These are phyloP conservation scores for Auricularia cornea DNA, from an alignment of 768 basidiomycete species.

Conservation along the genomic window DNA sequence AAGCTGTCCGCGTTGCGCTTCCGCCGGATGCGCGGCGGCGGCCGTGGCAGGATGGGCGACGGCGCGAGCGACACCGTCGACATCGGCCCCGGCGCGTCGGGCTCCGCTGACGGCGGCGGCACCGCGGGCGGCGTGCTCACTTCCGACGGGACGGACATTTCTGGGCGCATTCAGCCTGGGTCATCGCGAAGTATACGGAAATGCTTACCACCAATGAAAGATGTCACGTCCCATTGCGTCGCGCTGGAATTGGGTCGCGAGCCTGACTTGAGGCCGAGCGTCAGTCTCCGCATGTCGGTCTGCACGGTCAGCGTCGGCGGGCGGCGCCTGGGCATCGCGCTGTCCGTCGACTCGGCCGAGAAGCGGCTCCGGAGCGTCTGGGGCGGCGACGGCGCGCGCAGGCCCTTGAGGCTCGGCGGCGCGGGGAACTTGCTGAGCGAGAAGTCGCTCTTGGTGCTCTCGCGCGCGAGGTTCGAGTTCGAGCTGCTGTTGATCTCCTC, in stretches of 20 bases:
- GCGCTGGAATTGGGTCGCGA: neutral
- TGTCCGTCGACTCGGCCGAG: neutral
- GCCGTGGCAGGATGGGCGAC: neutral
- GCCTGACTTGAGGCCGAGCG: neutral
- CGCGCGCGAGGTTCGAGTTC: neutral
- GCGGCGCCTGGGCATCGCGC: neutral
- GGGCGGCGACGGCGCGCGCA: neutral
- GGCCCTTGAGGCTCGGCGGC: neutral
- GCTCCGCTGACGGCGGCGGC: neutral
- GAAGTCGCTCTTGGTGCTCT: neutral
- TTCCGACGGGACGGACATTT: neutral
- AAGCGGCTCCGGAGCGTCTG: neutral
- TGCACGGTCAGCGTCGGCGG: neutral
- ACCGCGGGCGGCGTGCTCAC: neutral
- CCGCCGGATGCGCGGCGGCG: neutral
- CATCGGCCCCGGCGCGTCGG: neutral
- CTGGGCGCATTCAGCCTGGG: neutral
- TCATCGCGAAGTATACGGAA: neutral
- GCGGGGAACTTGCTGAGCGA: constrained; percentile 1
- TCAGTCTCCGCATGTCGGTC: neutral
- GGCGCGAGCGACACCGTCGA: neutral
- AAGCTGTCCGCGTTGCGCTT: neutral
- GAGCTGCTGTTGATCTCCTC: neutral
- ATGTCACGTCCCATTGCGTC: neutral
- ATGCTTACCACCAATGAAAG: neutral